Evolutionary conservation across 1,139 yeast species (phyloP), one percentile per base, ranked within the genome.

Genomic region (Pichia sp.): DNA sequence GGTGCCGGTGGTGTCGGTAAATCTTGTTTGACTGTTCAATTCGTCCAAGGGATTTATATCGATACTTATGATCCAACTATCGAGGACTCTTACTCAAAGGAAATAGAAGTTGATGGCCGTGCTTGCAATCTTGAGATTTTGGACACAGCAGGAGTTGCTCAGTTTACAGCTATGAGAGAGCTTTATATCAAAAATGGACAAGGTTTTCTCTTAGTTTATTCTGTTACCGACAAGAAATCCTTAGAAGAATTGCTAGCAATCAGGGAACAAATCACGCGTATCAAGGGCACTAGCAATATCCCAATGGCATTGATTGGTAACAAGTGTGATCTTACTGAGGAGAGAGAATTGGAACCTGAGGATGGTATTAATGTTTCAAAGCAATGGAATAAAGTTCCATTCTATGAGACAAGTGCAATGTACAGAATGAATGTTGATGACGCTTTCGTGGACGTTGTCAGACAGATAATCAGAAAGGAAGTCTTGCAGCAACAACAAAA

Each of bases 1-100:
- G 97, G 97, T 45, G 97, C 96, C 32, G 97, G 97, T 63, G 97
- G 97, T 64, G 97, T 91, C 37, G 98, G 98, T 63, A 91, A 91
- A 59, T 84, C 96, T 6, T 96, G 96, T 18, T 66, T 88, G 45
- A 88, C 96, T 35, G 88, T 88, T 46, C 96, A 86, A 61, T 72
- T 81, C 54, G 86, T 86, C 44, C 96, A 87, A 58, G 81, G 91
- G 32, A 93, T 86, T 54, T 88, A 88, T 54, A 94, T 88, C 28
- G 96, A 88, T 56, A 94, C 91, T 49, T 91, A 91, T 55, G 97
- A 91, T 61, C 98, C 98, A 13, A 91, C 98, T 11, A 91, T 91
- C 51, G 98, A 91, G 61, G 98, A 91, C 58, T 85, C 96, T 1
- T 91, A 91, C 61, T 69, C 96, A 42, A 91, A 88, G 52, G 94